A percentile compares a stretch with the other conserved stretches of the same genome.
These are phyloP conservation scores for Phytophthora pistaciae DNA, from an alignment of 352 stramenopile genomes.

Conservation along the genomic window DNA sequence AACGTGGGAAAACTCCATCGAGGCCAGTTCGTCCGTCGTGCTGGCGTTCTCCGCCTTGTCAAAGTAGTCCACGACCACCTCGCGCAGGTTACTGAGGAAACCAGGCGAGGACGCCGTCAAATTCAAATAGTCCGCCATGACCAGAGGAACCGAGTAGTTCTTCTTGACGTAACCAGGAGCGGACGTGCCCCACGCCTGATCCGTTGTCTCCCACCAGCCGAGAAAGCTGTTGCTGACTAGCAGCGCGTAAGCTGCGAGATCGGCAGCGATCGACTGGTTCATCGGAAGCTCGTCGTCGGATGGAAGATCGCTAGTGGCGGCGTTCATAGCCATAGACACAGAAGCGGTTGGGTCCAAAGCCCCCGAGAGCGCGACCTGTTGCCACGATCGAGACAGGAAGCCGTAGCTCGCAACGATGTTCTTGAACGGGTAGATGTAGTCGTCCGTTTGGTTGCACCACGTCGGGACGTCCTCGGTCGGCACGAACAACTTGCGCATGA, in stretches of 20 bases:
- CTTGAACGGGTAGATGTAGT: conserved; percentile 2
- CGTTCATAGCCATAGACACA: conserved; percentile 1
- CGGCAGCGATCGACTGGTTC: neutral
- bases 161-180: neutral
- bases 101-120: neutral
- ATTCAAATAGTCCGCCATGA: conserved; percentile 6
- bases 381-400: conserved; percentile 5
- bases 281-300: neutral
- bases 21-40: conserved; percentile 7
- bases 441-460: conserved; percentile 2
- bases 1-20: conserved; percentile 18
- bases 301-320: neutral
- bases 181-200: neutral
- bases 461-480: conserved; percentile 2
- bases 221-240: conserved; percentile 9
- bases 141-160: neutral
- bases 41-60: conserved; percentile 9
- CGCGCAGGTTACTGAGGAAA: neutral
- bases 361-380: neutral
- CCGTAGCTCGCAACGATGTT: conserved; percentile 3
- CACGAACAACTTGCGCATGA: conserved; percentile 2
- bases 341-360: neutral
- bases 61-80: neutral
- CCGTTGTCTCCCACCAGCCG: neutral
- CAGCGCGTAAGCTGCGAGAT: conserved; percentile 3